Evolutionary conservation across 1,284 basidiomycete genomes (phyloP), one percentile per base, ranked within the genome.

Genomic region (Cryptococcus sp.): DNA sequence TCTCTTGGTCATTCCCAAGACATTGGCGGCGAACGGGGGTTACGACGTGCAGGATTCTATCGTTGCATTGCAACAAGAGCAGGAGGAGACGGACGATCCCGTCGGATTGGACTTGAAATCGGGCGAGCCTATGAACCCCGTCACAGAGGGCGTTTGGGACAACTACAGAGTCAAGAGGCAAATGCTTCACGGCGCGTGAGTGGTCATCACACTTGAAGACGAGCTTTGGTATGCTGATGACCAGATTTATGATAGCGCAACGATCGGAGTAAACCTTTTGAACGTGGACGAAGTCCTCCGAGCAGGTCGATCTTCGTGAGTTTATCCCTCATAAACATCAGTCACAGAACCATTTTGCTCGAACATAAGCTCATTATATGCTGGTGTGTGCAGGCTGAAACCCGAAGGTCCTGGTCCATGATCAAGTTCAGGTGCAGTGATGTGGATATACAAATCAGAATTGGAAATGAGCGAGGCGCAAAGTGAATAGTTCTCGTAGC

Each of bases 121-220:
- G 29, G 96, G 96, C 57, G 93, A 98, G 77, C 93, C 95, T 3
- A 91, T 96, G 74, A 95, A 99, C 74, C 95, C 96, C 6, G 89
- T 91, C 16, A 87, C 91, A 4, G 89, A 93, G 73, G 96, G 96
- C 41, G 87, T 99, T 19, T 99, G 95, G 94, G 96, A 99, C 79
- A 99, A 99, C 80, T 99, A 97, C 78, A 84, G 96, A 59, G 96
- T 99, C 61, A 99, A 99, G 82, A 83, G 95, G 62, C 96, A 99
- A 74, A 96, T 99, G 93, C 81, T 99, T 57, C 95, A 99, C 75
- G 94, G 91, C 72, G 91, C 90, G 91, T 92, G 69, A 74, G 86
- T 75, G 1, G 13, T 13, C 45, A 52, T 37, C 38, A 38, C 19
- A 41, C 43, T n/a, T 46, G 15, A 37, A 38, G 44, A 59, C 63